Evolutionary conservation across 1,284 basidiomycete genomes (phyloP), one percentile per base, ranked within the genome.

Genomic region (Sutorius eximius): DNA sequence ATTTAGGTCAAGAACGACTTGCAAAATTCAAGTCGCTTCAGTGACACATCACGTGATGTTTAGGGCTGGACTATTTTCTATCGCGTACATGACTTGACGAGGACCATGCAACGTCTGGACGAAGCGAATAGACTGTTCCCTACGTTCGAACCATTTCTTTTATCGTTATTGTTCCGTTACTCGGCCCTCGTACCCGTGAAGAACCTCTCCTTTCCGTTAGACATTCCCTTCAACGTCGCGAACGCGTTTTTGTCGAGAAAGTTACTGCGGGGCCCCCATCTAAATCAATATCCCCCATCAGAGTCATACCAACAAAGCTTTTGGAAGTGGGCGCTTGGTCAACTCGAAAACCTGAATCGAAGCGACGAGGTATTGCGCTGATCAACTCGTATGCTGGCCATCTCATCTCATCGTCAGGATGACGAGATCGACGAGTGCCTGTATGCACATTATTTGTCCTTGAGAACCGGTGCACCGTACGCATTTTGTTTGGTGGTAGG

Each of bases 271-370:
- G 76, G 78, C 60, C 58, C 69, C 5, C 85, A 86, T 64, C 77
- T 87, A 37, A 61, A 68, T 51, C 61, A 62, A 34, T 88, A 84
- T 62, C 79, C 87, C 5, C 86, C 88, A 2, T 82, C 87, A 0
- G 55, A 59, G 15, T 75, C 81, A 58, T 89, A 86, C 59, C 86
- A 87, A 57, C 71, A 72, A 47, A 56, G 66, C 1, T 89, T 89
- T 64, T 91, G 87, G 87, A 91, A 89, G 71, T 85, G 82, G 81
- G 75, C 74, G 0, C 79, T 90, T 22, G 63, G 68, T 29, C 67
- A 74, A 33, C 70, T 91, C 22, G 88, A 90, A 67, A 63, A 59
- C 8, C 52, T 74, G 46, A 46, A 59, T 27, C 67, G 70, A 27
- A 67, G 71, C 10, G 67, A 71, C 18, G 77, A 82, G 74, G 80